A percentile compares a stretch with the other conserved stretches of the same genome.
Conservation (phyloP, 1,284 basidiomycete genomes). For the Pseudozyma hubeiensis region DNA sequence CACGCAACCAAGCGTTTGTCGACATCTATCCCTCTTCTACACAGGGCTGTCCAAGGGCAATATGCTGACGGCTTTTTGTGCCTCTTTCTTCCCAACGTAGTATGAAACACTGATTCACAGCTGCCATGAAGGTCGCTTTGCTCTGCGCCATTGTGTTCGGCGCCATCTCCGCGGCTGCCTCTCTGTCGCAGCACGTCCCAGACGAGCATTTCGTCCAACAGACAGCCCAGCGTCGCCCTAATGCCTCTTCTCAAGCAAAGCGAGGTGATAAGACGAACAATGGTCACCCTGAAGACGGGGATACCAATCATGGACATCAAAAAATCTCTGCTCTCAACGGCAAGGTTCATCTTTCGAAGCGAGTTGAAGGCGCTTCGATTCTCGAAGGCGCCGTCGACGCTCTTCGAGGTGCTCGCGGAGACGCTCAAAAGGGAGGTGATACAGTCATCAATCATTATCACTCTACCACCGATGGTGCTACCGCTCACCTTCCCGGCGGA, state of each 20-base stretch:
- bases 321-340: too few relatives aligned
- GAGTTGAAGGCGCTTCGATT: neutral
- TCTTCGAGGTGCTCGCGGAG: neutral
- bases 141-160: constrained; percentile 44
- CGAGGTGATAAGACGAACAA: constrained; percentile 2
- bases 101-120: neutral
- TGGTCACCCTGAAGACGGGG: neutral
- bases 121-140: constrained; percentile 33
- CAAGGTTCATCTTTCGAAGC: constrained; percentile 2
- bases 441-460: constrained; percentile 10
- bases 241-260: neutral
- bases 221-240: neutral
- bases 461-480: neutral
- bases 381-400: constrained; percentile 1
- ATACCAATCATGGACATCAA: neutral
- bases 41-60: neutral
- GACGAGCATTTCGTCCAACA: constrained; percentile 14
- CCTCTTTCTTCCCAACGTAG: neutral
- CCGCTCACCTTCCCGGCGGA: constrained; percentile 1
- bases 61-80: neutral
- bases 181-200: constrained; percentile 14
- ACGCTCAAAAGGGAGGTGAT: constrained; percentile 1
- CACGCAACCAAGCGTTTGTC: too few relatives aligned
- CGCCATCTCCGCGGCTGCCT: constrained; percentile 40
- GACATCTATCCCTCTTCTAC: too few relatives aligned